A percentile compares a stretch with the other conserved stretches of the same genome.
Conservation (phyloP, 2,329 filamentous ascomycete genomes). For the Fusarium nanum region DNA sequence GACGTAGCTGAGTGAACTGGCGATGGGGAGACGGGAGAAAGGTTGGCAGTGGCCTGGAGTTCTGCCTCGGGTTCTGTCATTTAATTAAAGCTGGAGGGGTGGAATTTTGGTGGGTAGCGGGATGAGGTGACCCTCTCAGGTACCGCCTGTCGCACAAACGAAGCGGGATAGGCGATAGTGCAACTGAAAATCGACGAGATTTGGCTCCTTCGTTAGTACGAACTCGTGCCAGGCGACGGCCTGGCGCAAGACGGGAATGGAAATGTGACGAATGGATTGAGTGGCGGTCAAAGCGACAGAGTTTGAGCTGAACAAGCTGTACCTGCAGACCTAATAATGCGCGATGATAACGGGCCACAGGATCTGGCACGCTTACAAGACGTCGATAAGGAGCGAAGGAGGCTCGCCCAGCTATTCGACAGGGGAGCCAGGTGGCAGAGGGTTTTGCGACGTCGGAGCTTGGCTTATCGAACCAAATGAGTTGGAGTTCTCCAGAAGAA, state of each 20-base stretch:
- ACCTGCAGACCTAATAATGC: slow-evolving; percentile 7
- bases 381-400: slow-evolving; percentile 9
- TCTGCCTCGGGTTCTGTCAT: slow-evolving; percentile 60
- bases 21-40: slow-evolving; percentile 64
- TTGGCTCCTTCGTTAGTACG: slow-evolving; percentile 38
- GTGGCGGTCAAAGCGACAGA: slow-evolving; percentile 26
- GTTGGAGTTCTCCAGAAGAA: slow-evolving; percentile 38
- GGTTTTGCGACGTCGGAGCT: slow-evolving; percentile 46
- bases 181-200: slow-evolving; percentile 30
- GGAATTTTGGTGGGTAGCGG: slow-evolving; percentile 31
- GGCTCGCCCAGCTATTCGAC: slow-evolving; percentile 18
- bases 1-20: slow-evolving; percentile 60
- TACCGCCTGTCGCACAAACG: slow-evolving; percentile 37
- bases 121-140: slow-evolving; percentile 26
- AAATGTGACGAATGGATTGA: slow-evolving; percentile 24
- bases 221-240: slow-evolving; percentile 34
- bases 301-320: slow-evolving; percentile 16
- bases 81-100: slow-evolving; percentile 43
- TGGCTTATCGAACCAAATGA: slow-evolving; percentile 40
- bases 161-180: slow-evolving; percentile 30
- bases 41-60: slow-evolving; percentile 64
- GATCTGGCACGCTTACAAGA: slow-evolving; percentile 25
- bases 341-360: slow-evolving; percentile 15
- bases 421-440: slow-evolving; percentile 25
- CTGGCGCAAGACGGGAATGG: slow-evolving; percentile 34